These are phyloP conservation scores for Kokia cookei DNA, from an alignment of 441 rosid genomes.

Conservation along the genomic window DNA sequence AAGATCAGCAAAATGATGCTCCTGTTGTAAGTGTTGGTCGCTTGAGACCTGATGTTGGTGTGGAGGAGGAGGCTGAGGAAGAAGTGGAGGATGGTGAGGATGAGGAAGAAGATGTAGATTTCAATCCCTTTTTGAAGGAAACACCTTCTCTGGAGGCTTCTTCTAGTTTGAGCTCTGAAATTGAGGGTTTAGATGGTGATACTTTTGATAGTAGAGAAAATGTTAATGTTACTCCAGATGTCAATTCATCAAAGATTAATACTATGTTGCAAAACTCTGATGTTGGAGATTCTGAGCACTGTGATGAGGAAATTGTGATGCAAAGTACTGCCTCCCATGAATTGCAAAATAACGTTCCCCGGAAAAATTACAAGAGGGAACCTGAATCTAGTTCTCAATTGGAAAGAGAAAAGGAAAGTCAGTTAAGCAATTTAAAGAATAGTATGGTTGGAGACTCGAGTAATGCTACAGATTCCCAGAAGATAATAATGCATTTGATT, in stretches of 20 bases:
- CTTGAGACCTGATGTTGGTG: conserved; percentile 21
- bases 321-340: conserved; percentile 22
- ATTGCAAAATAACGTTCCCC: conserved; percentile 1
- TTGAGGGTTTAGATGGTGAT: conserved; percentile 41
- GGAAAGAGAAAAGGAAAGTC: conserved; percentile 21
- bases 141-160: conserved; percentile 76
- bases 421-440: conserved; percentile 22
- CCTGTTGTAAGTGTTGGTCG: conserved; percentile 5
- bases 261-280: conserved; percentile 16
- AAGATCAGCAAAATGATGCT: conserved; percentile 11
- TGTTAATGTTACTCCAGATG: conserved; percentile 5
- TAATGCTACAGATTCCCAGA: conserved; percentile 11
- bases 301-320: conserved; percentile 37
- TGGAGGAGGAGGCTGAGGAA: conserved; percentile 14
- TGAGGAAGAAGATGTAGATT: conserved; percentile 77
- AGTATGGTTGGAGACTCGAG: conserved; percentile 11
- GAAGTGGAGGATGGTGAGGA: conserved; percentile 37
- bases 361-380: conserved; percentile 25
- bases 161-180: conserved; percentile 84
- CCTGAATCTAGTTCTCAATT: conserved; percentile 15
- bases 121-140: conserved; percentile 73
- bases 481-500: conserved; percentile 12
- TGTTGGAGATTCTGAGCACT: conserved; percentile 36
- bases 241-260: conserved; percentile 16
- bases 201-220: conserved; percentile 17